These are phyloP conservation scores for Ophiosphaerella narmari DNA, from an alignment of 2,329 filamentous ascomycete species.

Conservation along the genomic window DNA sequence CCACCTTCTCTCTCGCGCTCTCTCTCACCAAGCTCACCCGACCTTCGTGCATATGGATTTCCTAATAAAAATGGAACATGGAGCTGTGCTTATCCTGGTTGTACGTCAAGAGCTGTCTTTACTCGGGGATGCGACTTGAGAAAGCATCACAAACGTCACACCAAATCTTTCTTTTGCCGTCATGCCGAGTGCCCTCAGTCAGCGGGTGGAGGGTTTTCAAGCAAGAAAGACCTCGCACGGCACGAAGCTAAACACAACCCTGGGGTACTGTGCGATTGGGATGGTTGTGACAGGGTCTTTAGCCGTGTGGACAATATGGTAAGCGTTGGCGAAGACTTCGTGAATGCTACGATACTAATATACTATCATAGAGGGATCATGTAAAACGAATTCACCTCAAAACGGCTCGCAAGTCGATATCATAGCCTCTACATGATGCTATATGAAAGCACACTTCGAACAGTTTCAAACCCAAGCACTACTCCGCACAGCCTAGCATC, in stretches of 20 bases:
- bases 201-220: conserved; percentile 62
- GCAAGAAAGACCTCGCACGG: conserved; percentile 65
- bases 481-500: neutral
- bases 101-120: conserved; percentile 63
- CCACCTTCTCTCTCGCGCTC: conserved; percentile 43
- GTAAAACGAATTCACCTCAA: conserved; percentile 49
- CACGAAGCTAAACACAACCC: conserved; percentile 68
- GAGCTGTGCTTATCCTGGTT: conserved; percentile 64
- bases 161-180: conserved; percentile 65
- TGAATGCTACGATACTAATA: conserved; percentile 18
- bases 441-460: neutral
- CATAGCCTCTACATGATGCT: conserved; percentile 7
- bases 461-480: neutral
- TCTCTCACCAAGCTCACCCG: conserved; percentile 46
- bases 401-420: conserved; percentile 31
- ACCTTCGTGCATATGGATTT: conserved; percentile 49
- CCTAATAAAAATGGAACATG: conserved; percentile 56
- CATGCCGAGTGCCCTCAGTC: conserved; percentile 63
- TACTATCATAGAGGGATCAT: conserved; percentile 41
- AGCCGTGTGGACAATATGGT: conserved; percentile 67
- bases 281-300: conserved; percentile 62
- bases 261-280: conserved; percentile 62
- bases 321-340: conserved; percentile 15
- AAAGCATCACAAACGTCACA: conserved; percentile 67
- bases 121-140: conserved; percentile 64